These are phyloP conservation scores for Saturnispora hagleri DNA, from an alignment of 805 yeast genomes.

Conservation along the genomic window DNA sequence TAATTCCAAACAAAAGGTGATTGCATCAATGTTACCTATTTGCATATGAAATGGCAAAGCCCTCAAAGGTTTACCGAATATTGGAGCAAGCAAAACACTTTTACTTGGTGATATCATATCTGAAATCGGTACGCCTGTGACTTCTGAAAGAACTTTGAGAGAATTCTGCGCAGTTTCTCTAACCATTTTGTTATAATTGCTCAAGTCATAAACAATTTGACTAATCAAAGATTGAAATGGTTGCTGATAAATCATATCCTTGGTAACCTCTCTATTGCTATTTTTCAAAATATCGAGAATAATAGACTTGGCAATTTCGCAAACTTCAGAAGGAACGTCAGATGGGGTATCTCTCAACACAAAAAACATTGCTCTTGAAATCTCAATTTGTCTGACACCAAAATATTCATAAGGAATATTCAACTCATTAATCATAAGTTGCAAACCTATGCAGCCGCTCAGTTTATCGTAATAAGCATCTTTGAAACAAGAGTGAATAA, in stretches of 20 bases:
- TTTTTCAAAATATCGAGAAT: constrained; percentile 53
- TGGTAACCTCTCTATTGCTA: constrained; percentile 55
- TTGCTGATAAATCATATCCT: constrained; percentile 55
- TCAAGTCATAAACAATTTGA: constrained; percentile 86
- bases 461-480: constrained; percentile 78
- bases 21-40: constrained; percentile 95
- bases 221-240: constrained; percentile 76
- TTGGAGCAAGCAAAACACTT: constrained; percentile 76
- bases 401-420: constrained; percentile 66
- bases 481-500: constrained; percentile 87
- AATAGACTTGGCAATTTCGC: constrained; percentile 60
- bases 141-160: constrained; percentile 55
- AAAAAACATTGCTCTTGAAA: constrained; percentile 78
- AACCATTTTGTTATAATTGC: constrained; percentile 77
- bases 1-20: constrained; percentile 78
- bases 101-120: constrained; percentile 77
- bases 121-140: constrained; percentile 60
- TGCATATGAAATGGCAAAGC: constrained; percentile 99
- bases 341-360: constrained; percentile 83
- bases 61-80: constrained; percentile 91
- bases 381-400: constrained; percentile 68
- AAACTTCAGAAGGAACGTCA: constrained; percentile 76
- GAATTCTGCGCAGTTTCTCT: constrained; percentile 75
- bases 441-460: constrained; percentile 83
- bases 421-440: constrained; percentile 60